Base-by-base conservation (phyloP, 768 basidiomycete genomes). In the Arthromyces matolae region DNA sequence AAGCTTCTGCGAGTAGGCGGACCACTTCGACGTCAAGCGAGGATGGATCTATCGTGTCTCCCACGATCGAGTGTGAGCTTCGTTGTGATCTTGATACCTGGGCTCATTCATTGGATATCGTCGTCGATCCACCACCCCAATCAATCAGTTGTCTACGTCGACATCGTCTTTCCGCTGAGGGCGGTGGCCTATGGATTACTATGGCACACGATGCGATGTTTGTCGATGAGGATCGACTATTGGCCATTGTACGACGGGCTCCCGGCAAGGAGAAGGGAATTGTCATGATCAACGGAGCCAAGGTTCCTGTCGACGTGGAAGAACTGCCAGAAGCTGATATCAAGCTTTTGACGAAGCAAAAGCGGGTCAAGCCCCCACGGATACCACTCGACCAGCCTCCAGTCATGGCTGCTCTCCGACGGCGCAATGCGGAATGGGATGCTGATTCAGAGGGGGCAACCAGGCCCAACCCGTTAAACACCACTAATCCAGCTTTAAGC, bases 341-440 rank as follows among this genome's bases (percentile, higher is more conserved):
- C 57, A 92, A 94, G 71, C 67, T 77, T 4, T 72, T 96, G 34
- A 73, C 80, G 60, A 89, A 85, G 65, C 81, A 82, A 72, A 97
- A 94, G 67, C 80, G 95, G 8, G 73, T 92, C 40, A 91, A 91
- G 64, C 90, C 92, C 4, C 70, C 72, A 3, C 80, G 95, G 27
- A 84, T 94, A 42, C 94, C 96, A 3, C 76, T 99, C 16, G 96
- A 99, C 64, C 93, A 94, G 56, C 94, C 93, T 0, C 90, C 85
- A 4, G 89, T 93, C 3, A 68, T 89, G 45, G 73, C 83, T 24
- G 81, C 77, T 35, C 83, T 89, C 47, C 76, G 86, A 33, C 74
- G 79, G 55, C 76, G 86, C 33, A 78, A 75, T 44, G 84, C 79
- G 18, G 89, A 91, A 52, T 88, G 86, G 86, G 80, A 78, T 54